phyloP scores from a whole-genome alignment of 768 basidiomycete genomes.

The Hirschioporus abietinus region DNA sequence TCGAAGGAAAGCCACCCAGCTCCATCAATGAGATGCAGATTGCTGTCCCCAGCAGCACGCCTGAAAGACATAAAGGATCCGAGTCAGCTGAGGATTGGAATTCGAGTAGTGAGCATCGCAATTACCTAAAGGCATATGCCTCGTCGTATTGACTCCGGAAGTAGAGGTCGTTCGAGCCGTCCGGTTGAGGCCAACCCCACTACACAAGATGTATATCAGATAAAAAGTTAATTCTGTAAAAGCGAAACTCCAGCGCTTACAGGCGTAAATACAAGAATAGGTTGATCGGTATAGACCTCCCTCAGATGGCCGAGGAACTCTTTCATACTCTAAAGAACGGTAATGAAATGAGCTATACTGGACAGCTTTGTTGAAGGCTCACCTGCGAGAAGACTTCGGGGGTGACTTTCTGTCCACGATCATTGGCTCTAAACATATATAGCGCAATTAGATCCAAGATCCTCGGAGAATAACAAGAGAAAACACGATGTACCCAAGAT shows the following conservation, averaged over 20 bases:
- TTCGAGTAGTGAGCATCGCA: background rate
- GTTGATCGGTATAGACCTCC: slow-evolving; percentile 18
- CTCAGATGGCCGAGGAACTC: slow-evolving; percentile 18
- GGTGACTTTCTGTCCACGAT: slow-evolving; percentile 20
- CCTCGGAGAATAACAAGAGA: background rate
- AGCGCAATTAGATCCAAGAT: background rate
- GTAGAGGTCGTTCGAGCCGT: slow-evolving; percentile 17
- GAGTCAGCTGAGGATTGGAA: background rate
- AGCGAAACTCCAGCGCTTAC: slow-evolving; percentile 4
- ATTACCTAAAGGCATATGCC: background rate
- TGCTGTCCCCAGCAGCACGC: slow-evolving; percentile 18
- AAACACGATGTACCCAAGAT: slow-evolving; percentile 15
- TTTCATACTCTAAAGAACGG: background rate
- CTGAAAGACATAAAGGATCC: slow-evolving; percentile 11
- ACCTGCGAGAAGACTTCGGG: slow-evolving; percentile 15
- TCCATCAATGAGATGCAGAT: slow-evolving; percentile 21
- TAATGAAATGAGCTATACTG: background rate
- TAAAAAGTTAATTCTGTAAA: background rate
- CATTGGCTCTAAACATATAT: slow-evolving; percentile 18
- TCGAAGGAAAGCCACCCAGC: slow-evolving; percentile 19
- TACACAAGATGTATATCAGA: background rate
- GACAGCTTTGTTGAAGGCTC: background rate
- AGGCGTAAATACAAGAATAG: slow-evolving; percentile 19
- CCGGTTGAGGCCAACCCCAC: slow-evolving; percentile 22
- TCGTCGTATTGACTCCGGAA: slow-evolving; percentile 17